phyloP scores from a whole-genome alignment of 2,329 filamentous ascomycete genomes.

The Hymenoscyphus scutula region DNA sequence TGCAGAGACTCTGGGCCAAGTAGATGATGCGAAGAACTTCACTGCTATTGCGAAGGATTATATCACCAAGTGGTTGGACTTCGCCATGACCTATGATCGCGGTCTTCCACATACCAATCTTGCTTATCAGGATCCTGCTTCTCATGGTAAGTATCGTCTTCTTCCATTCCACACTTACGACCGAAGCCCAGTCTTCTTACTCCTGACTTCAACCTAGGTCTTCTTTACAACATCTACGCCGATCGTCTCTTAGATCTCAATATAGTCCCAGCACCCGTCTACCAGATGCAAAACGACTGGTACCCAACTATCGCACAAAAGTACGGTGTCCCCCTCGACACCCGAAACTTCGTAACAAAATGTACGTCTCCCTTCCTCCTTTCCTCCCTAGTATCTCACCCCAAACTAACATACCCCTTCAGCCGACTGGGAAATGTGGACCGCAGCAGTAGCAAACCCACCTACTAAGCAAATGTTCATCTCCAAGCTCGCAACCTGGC shows the following conservation, averaged over 20 bases:
- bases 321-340: constrained; percentile 81
- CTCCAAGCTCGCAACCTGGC: constrained; percentile 67
- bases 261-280: constrained; percentile 71
- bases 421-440: constrained; percentile 79
- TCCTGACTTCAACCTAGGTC: constrained; percentile 13
- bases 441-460: constrained; percentile 68
- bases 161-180: not conserved
- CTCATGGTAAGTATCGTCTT: constrained; percentile 35
- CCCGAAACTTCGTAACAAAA: constrained; percentile 77
- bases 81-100: constrained; percentile 65
- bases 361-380: constrained; percentile 38
- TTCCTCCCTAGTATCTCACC: no score
- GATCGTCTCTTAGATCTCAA: constrained; percentile 77
- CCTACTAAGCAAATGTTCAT: constrained; percentile 65
- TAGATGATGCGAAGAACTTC: constrained; percentile 57
- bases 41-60: constrained; percentile 64
- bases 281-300: constrained; percentile 74
- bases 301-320: constrained; percentile 70
- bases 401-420: not conserved
- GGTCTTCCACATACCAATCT: constrained; percentile 68
- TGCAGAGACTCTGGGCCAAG: constrained; percentile 58
- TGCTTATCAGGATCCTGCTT: constrained; percentile 64
- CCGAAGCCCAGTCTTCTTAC: not conserved
- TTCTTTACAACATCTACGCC: constrained; percentile 80
- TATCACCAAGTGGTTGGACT: constrained; percentile 68